Conservation (phyloP, 179 eudicot genomes). For the Beta corolliflora region DNA sequence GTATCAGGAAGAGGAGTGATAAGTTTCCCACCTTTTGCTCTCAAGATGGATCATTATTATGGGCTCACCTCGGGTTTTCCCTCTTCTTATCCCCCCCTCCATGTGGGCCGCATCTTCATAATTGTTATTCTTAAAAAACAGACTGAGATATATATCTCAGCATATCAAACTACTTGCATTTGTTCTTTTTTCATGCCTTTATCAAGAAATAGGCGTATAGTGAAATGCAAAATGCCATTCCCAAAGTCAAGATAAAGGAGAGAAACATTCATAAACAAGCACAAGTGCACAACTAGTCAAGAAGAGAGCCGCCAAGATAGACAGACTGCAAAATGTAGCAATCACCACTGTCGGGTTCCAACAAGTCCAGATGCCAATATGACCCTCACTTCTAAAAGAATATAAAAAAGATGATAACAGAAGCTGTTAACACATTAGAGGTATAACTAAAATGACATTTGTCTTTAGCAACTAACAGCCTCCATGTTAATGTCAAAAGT, state of each 20-base stretch:
- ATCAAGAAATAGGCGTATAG: not conserved
- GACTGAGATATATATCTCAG: not conserved
- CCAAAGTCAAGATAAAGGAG: not conserved
- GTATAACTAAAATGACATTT: not conserved
- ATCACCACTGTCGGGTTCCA: too few species aligned
- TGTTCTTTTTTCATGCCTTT: not conserved
- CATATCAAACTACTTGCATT: not conserved
- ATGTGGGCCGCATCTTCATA: not conserved
- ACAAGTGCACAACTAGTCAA: not conserved
- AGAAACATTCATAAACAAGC: not conserved
- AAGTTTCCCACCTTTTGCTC: not conserved
- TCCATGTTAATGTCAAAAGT: not conserved
- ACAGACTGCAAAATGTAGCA: not conserved
- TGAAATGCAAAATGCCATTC: not conserved
- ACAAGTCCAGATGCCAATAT: too few species aligned
- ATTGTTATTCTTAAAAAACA: not conserved
- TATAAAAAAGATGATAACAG: not conserved
- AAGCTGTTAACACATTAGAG: not conserved
- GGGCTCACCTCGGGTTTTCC: not conserved
- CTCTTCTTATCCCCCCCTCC: not conserved
- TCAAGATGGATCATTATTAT: not conserved
- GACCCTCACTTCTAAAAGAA: too few species aligned
- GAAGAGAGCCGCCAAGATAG: not conserved
- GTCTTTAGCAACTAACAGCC: not conserved
- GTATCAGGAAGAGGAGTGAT: not conserved